A percentile compares a stretch with the other conserved stretches of the same genome.
Conservation (phyloP, 345 rosid species). For the Acer negundo region DNA sequence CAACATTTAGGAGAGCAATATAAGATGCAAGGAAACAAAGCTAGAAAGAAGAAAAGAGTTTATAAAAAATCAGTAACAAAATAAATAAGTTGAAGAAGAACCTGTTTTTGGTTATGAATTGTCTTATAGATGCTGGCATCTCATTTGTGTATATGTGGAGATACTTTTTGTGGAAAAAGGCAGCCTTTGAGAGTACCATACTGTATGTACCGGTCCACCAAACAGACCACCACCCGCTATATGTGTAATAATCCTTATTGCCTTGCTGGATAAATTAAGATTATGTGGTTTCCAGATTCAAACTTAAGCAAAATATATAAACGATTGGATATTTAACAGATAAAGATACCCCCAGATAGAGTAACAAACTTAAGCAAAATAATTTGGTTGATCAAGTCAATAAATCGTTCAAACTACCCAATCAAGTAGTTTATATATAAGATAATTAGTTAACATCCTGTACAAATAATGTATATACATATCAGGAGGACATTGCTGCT, state of each 20-base stretch:
- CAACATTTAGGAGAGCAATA: slow-evolving; percentile 26
- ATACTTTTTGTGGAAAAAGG: slow-evolving; percentile 95
- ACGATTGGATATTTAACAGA: background rate
- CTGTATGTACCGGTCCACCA: slow-evolving; percentile 99
- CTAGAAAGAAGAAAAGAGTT: slow-evolving; percentile 1
- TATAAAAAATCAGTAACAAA: background rate
- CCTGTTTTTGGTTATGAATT: slow-evolving; percentile 72
- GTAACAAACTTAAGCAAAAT: no score
- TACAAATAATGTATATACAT: background rate
- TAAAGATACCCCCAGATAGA: no score
- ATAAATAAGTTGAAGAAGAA: slow-evolving; percentile 27
- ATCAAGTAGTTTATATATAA: background rate
- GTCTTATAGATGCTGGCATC: slow-evolving; percentile 85
- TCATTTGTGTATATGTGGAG: slow-evolving; percentile 73
- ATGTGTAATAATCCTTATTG: slow-evolving; percentile 46
- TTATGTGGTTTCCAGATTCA: background rate
- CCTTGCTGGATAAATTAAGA: slow-evolving; percentile 49
- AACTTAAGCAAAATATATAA: background rate
- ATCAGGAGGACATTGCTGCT: background rate
- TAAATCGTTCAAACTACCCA: background rate
- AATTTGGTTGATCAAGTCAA: background rate
- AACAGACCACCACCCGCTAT: slow-evolving; percentile 99
- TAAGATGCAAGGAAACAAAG: slow-evolving; percentile 12
- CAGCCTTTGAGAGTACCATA: slow-evolving; percentile 95
- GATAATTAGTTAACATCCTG: no score